A percentile compares a stretch with the other conserved stretches of the same genome.
Evolutionary conservation across 257 asterid species (phyloP).

Genomic region (Lycium ferocissimum): DNA sequence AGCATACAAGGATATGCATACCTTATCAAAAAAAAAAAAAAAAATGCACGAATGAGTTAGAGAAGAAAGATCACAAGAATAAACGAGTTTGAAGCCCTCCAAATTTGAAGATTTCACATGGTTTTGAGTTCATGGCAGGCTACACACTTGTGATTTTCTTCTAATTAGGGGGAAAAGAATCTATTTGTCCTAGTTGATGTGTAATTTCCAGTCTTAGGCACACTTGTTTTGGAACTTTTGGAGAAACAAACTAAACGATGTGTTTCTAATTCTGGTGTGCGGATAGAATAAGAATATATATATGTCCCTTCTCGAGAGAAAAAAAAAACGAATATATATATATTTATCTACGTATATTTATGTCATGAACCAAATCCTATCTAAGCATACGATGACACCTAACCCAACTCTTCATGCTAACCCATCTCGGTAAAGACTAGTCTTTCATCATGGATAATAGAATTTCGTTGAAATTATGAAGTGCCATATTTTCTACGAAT

Average conservation of each 20-base stretch:
- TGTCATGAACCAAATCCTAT: no score
- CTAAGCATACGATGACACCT: neutral
- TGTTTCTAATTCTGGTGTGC: neutral
- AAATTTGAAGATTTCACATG: conserved; percentile 10
- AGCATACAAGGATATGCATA: neutral
- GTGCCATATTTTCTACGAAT: no score
- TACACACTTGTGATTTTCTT: neutral
- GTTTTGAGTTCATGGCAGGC: neutral
- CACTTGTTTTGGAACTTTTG: neutral
- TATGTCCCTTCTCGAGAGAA: no score
- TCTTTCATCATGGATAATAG: no score
- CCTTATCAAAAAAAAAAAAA: no score
- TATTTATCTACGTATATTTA: no score
- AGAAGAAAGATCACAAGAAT: no score
- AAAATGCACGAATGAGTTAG: no score
- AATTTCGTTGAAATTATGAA: no score
- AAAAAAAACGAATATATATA: no score
- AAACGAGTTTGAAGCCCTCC: neutral
- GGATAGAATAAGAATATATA: no score
- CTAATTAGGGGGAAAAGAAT: neutral
- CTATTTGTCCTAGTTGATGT: neutral
- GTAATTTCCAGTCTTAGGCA: neutral
- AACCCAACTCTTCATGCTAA: neutral
- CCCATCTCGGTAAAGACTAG: no score
- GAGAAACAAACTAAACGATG: conserved; percentile 13